Percentiles rank a stretch among this genome's conserved stretches.
Conservation (phyloP, 805 yeast genomes). For the Myxozyma mucilagina region DNA sequence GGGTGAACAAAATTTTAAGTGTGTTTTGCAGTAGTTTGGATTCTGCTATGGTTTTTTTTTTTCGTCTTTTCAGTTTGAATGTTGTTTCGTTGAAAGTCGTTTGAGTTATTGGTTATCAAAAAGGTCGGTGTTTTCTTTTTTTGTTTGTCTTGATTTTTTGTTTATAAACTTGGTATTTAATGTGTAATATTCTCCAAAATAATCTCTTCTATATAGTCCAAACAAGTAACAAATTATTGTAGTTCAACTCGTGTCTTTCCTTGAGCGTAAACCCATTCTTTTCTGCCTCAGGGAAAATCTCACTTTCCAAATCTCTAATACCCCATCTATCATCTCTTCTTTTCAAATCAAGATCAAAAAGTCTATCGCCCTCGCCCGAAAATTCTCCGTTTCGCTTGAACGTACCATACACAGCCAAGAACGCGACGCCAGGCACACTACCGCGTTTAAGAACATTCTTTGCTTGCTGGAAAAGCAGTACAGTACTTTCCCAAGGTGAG, state of each 20-base stretch:
- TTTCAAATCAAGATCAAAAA: constrained; percentile 24
- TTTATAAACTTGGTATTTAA: not conserved
- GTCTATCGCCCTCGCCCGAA: constrained; percentile 21
- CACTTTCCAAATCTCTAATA: constrained; percentile 26
- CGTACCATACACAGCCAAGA: constrained; percentile 28
- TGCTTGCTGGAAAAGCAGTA: constrained; percentile 12
- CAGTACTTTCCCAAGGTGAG: constrained; percentile 25
- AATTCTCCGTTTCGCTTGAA: constrained; percentile 29
- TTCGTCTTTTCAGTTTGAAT: not conserved
- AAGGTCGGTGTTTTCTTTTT: not conserved
- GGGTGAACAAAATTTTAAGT: constrained; percentile 5
- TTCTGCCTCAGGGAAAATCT: constrained; percentile 26
- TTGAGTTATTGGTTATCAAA: not conserved
- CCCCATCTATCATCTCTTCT: constrained; percentile 29
- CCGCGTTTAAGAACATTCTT: constrained; percentile 5
- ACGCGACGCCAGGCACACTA: constrained; percentile 3
- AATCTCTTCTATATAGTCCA: constrained; percentile 12
- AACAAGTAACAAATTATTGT: constrained; percentile 22
- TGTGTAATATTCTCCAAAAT: not conserved
- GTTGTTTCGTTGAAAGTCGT: not conserved
- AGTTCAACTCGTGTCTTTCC: constrained; percentile 10
- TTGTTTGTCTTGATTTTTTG: not conserved
- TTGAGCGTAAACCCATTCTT: constrained; percentile 20
- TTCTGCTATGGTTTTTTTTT: not conserved
- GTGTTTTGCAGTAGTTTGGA: constrained; percentile 6